Base-by-base conservation (phyloP, 805 yeast species). In the Barnettozyma populi region DNA sequence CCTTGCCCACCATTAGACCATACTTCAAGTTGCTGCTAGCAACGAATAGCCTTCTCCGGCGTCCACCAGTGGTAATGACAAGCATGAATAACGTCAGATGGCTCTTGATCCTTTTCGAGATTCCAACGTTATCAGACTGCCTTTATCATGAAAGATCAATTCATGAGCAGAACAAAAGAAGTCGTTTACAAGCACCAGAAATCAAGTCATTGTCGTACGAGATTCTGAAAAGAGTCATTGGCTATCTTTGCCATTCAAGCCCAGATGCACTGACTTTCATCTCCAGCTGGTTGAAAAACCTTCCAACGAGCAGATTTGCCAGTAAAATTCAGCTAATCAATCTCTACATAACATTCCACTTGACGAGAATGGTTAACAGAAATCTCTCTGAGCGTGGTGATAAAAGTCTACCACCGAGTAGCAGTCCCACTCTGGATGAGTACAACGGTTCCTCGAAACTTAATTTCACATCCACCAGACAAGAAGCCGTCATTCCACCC, bases 281-380 rank as follows among this genome's bases (percentile, higher is more conserved):
- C 24, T 72, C 78, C 2, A 72, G 75, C 49, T 83, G 86, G 84
- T 72, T 81, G 58, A 68, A 80, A 3, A 68, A 73, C 40, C 57
- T 72, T 16, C 65, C 81, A 0, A 47, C 54, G 0, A 64, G 62
- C 0, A 72, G 68, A 8, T 84, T 85, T 52, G 61, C 63, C 9
- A 57, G 63, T 2, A 81, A 82, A 54, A 75, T 89, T 0, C 88
- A 88, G 36, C 67, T 85, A 29, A 57, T 87, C 43, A 90, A 90
- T 57, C 70, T 88, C 20, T 89, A 85, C 64, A 75, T 90, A 34
- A 84, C 95, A 0, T 88, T 86, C 59, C 88, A 87, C 40, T 68
- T 90, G 46, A 76, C 81, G 36, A 72, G 79, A 49, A 70, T 78
- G 46, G 69, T 74, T 52, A 74, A 62, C 57, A 42, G 19, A 14